phyloP scores from a whole-genome alignment of 305 asterid species.

The Striga hermonthica region DNA sequence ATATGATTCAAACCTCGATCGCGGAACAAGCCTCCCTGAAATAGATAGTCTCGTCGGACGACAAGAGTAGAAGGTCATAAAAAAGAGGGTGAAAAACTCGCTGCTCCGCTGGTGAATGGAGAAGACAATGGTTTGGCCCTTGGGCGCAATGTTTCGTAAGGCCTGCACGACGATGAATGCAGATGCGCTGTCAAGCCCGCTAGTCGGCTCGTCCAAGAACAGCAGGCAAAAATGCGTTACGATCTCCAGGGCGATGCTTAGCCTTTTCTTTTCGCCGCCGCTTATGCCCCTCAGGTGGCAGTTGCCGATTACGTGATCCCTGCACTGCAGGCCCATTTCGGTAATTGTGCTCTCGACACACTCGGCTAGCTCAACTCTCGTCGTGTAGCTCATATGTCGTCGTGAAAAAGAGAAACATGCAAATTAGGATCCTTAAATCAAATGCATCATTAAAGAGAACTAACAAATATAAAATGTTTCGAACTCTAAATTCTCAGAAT shows the following conservation, averaged over 20 bases:
- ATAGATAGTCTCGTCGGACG: constrained; percentile 68
- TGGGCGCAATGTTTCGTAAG: constrained; percentile 59
- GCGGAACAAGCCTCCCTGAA: constrained; percentile 79
- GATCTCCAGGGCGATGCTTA: constrained; percentile 81
- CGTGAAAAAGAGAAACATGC: no score
- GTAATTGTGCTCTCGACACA: constrained; percentile 54
- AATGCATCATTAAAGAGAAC: no score
- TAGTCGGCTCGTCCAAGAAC: constrained; percentile 90
- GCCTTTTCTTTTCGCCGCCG: constrained; percentile 50
- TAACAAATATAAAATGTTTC: no score
- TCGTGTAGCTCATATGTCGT: constrained; percentile 37
- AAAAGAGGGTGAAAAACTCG: constrained; percentile 85
- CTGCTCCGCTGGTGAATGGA: constrained; percentile 95
- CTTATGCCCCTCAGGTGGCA: constrained; percentile 71
- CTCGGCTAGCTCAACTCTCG: constrained; percentile 42
- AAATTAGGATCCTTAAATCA: no score
- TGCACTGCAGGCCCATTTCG: constrained; percentile 80
- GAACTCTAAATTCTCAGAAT: no score
- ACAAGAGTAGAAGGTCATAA: constrained; percentile 75
- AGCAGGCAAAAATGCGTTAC: constrained; percentile 62
- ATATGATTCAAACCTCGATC: constrained; percentile 43
- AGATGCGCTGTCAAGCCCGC: constrained; percentile 86
- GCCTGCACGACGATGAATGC: constrained; percentile 79
- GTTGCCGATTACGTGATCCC: constrained; percentile 67
- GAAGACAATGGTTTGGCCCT: constrained; percentile 68